Base-by-base conservation (phyloP, 2,329 filamentous ascomycete species). In the Trichoderma arundinaceum region DNA sequence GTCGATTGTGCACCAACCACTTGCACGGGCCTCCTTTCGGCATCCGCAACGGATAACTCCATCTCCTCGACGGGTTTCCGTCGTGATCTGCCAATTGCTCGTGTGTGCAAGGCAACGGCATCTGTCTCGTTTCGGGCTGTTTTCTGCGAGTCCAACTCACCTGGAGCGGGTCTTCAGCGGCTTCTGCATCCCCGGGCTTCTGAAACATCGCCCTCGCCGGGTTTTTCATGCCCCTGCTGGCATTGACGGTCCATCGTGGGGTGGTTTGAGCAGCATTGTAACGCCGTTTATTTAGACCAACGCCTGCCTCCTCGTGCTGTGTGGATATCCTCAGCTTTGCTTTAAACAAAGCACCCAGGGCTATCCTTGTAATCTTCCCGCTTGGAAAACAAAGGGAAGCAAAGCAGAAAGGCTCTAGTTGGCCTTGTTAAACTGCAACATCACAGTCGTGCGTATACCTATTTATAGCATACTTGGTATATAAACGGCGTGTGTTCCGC, bases 91-190 rank as follows among this genome's bases (percentile, higher is more conserved):
- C 56, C 41, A 35, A 38, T 44, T 38, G 13, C 46, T 33, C n/a
- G 44, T 43, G 43, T 44, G 35, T 58, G 22, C 41, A 58, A 43
- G 41, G 13, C 13, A 6, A 43, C 41, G 13, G 51, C 28, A 38
- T 38, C 33, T 17, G 19, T 15, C 59, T 43, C 19, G 6, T 19
- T 52, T 38, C 35, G 15, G 17, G 19, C 43, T 56, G 44, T 64
- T 52, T 58, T 58, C 17, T 63, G 46, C 49, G 33, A 38, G 15
- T 32, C 28, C 17, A 48, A 38, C 39, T 43, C 48, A 19, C 22
- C 67, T 69, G 68, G 65, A 69, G 68, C 68, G 19, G 68, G 68
- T 64, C 68, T 69, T 69, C 68, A 69, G 67, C 58, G 54, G 38
- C 46, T 22, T 49, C n/a, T 32, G 32, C 41, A 38, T 38, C 22